Evolutionary conservation across 768 basidiomycete genomes (phyloP), one percentile per base, ranked within the genome.

Genomic region (Kwoniella shandongensis): DNA sequence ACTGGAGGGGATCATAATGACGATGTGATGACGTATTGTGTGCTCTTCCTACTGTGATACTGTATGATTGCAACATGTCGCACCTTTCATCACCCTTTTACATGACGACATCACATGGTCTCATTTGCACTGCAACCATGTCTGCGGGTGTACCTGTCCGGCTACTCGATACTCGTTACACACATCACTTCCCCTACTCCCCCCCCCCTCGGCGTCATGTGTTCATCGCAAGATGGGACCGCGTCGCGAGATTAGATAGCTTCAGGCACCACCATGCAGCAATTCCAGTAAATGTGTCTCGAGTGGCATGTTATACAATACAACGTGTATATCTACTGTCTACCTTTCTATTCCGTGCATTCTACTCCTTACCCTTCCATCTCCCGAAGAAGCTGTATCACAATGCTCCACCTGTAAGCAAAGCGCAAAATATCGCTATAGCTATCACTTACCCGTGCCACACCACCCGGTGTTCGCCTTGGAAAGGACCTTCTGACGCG

Each of bases 401-500:
- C 38, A 18, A 49, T 2, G 41, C 10, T 29, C 18, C 23, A 12
- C 18, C 5, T n/a, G n/a, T 35, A 7, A 2, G n/a, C n/a, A 46
- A 27, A 10, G 12, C 1, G 2, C 3, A 13, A 2, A 47, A 20
- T 23, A 17, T 15, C 32, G 39, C n/a, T 32, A 1, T 7, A 18
- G 12, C 2, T 1, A 15, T 10, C n/a, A 45, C 62, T 56, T 30
- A 65, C 63, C 63, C 63, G 36, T 65, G 63, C 63, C 63, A 65
- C 4, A 65, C 63, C 12, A 57, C 59, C 35, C 38, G 36, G 13
- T 60, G 17, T 13, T 60, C 59, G 12, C 63, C 63, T 45, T 65
- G 63, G 47, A 57, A 61, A n/a, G n/a, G n/a, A 11, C 63, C 63
- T 41, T 61, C 63, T 17, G 53, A 55, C 4, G 63, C 63, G 38